Evolutionary conservation across 2,329 filamentous ascomycete species (phyloP).

Genomic region (Fusarium siculi): DNA sequence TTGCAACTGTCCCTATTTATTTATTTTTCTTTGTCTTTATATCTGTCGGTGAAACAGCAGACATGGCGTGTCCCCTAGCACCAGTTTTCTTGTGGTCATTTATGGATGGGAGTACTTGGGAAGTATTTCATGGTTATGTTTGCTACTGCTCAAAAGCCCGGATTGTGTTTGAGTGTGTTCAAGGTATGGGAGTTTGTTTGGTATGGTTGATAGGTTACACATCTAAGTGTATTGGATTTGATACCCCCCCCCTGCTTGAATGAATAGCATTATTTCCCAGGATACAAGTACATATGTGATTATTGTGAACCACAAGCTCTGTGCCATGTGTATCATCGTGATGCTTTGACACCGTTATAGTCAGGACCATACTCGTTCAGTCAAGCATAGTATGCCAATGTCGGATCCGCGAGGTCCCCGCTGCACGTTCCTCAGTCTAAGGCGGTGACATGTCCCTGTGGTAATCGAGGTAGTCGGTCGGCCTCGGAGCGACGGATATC

Average conservation of each 20-base stretch:
- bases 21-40: conserved; percentile 13
- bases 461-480: background rate
- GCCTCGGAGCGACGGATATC: background rate
- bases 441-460: background rate
- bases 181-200: conserved; percentile 28
- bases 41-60: background rate
- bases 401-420: background rate
- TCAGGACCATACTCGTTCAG: background rate
- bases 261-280: conserved; percentile 11
- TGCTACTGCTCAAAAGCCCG: conserved; percentile 13
- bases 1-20: conserved; percentile 6
- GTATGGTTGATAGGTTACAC: conserved; percentile 15
- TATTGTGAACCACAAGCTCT: background rate
- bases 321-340: background rate
- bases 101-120: conserved; percentile 14
- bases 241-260: conserved; percentile 38
- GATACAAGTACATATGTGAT: background rate
- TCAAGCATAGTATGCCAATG: background rate
- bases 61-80: background rate
- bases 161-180: conserved; percentile 10
- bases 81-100: background rate
- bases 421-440: background rate
- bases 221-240: conserved; percentile 30
- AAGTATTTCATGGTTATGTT: background rate
- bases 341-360: background rate